Percentiles rank a stretch among this genome's conserved stretches.
Evolutionary conservation across 345 rosid species (phyloP).

Genomic region (Boechera stricta): DNA sequence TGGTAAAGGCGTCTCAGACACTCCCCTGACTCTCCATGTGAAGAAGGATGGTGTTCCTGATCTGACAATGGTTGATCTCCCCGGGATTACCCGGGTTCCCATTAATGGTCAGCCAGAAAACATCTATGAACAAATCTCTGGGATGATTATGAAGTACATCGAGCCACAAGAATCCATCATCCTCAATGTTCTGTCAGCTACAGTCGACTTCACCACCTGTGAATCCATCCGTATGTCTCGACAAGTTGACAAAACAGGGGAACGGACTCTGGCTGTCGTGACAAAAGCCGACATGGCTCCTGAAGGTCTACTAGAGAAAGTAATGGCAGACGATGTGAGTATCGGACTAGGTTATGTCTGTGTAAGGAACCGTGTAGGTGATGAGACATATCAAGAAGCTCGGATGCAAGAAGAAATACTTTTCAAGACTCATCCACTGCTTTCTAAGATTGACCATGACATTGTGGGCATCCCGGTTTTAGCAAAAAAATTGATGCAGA

Average conservation of each 20-base stretch:
- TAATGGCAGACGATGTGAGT: constrained; percentile 55
- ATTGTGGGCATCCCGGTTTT: constrained; percentile 50
- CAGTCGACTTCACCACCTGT: constrained; percentile 57
- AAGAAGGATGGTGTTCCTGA: constrained; percentile 61
- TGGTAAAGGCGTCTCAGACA: constrained; percentile 55
- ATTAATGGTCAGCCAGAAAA: constrained; percentile 62
- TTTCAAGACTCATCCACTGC: constrained; percentile 39
- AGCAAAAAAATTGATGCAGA: constrained; percentile 43
- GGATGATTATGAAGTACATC: constrained; percentile 56
- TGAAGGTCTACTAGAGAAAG: constrained; percentile 61
- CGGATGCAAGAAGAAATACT: constrained; percentile 35
- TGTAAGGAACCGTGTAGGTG: constrained; percentile 52
- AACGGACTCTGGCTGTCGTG: constrained; percentile 59
- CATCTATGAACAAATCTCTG: constrained; percentile 54
- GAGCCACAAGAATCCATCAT: constrained; percentile 60
- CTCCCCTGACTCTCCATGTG: constrained; percentile 53
- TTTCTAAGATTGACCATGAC: constrained; percentile 42
- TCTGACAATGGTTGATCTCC: constrained; percentile 70
- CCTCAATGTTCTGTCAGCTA: constrained; percentile 54
- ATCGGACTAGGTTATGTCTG: constrained; percentile 64
- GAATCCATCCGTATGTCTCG: constrained; percentile 64
- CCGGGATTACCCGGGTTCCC: constrained; percentile 62
- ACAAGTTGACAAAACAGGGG: constrained; percentile 54
- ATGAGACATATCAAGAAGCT: constrained; percentile 48
- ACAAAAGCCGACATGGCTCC: constrained; percentile 55